A percentile compares a stretch with the other conserved stretches of the same genome.
Conservation (phyloP, 177 flowering plant species). For the Vitis hybrid region DNA sequence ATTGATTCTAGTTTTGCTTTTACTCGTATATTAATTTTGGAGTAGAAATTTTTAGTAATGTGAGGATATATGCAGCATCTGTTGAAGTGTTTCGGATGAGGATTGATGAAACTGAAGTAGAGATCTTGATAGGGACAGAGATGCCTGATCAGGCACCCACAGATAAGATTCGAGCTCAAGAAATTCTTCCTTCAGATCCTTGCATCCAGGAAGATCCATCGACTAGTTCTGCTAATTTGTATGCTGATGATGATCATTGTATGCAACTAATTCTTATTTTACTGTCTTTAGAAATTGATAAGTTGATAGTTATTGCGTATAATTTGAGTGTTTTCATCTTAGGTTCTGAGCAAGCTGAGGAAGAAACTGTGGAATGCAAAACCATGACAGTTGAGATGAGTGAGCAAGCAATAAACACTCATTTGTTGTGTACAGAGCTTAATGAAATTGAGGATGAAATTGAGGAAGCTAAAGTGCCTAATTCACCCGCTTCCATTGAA, state of each 20-base stretch:
- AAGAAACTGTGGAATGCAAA: conserved; percentile 21
- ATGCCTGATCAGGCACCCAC: conserved; percentile 43
- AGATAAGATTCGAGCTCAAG: conserved; percentile 36
- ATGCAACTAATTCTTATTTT: not conserved
- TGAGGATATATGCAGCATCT: conserved; percentile 25
- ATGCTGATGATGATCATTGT: conserved; percentile 34
- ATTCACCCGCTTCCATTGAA: no score
- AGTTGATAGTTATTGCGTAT: not conserved
- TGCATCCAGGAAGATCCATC: conserved; percentile 26
- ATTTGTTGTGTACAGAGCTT: no score
- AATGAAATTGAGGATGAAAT: not conserved
- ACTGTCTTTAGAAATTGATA: not conserved
- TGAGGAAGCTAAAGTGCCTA: not conserved
- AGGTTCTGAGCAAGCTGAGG: conserved; percentile 12
- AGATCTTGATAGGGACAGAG: conserved; percentile 44
- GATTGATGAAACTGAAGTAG: conserved; percentile 37
- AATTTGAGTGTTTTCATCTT: not conserved
- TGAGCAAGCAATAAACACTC: not conserved
- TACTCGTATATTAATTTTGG: not conserved
- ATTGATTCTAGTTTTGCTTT: not conserved
- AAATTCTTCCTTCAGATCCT: conserved; percentile 10
- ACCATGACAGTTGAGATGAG: conserved; percentile 10
- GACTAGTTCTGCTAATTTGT: conserved; percentile 12
- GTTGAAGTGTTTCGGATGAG: conserved; percentile 25
- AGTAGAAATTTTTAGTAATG: not conserved